phyloP scores from a whole-genome alignment of 2,329 filamentous ascomycete genomes.

The Sclerotinia minor region DNA sequence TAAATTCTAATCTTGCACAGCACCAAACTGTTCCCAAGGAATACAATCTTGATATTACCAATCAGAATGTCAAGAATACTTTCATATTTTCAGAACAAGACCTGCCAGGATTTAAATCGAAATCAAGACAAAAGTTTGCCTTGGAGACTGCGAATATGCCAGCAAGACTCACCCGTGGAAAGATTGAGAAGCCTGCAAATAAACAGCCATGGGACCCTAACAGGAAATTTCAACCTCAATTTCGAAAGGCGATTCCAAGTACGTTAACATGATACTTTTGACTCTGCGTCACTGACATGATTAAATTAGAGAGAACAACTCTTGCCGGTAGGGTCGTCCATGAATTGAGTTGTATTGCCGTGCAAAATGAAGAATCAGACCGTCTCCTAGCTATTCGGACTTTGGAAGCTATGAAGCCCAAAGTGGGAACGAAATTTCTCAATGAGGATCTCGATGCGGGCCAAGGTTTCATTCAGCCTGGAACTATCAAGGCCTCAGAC shows the following conservation, averaged over 20 bases:
- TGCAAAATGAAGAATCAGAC: conserved; percentile 69
- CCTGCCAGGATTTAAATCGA: conserved; percentile 70
- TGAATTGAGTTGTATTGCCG: conserved; percentile 73
- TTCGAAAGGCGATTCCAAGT: conserved; percentile 74
- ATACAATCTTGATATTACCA: conserved; percentile 75
- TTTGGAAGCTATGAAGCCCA: conserved; percentile 60
- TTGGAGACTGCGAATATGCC: conserved; percentile 61
- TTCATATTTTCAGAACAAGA: conserved; percentile 95
- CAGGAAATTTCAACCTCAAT: conserved; percentile 62
- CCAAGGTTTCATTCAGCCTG: conserved; percentile 57
- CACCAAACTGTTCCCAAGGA: conserved; percentile 82
- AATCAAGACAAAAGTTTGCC: conserved; percentile 57
- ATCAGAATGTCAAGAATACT: conserved; percentile 73
- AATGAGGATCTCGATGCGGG: conserved; percentile 35
- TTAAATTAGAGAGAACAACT: conserved; percentile 65
- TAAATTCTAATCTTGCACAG: conserved; percentile 62
- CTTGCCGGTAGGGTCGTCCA: conserved; percentile 71
- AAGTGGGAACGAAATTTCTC: conserved; percentile 52
- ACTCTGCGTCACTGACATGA: conserved; percentile 40
- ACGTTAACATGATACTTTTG: conserved; percentile 31
- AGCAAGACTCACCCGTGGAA: conserved; percentile 49
- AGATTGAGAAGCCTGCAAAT: conserved; percentile 49
- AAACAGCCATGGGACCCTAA: conserved; percentile 48
- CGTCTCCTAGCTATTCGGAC: conserved; percentile 60
- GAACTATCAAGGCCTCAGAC: conserved; percentile 48